Evolutionary conservation across 495 filamentous ascomycete genomes (phyloP).

Genomic region (Annulohypoxylon moriforme): DNA sequence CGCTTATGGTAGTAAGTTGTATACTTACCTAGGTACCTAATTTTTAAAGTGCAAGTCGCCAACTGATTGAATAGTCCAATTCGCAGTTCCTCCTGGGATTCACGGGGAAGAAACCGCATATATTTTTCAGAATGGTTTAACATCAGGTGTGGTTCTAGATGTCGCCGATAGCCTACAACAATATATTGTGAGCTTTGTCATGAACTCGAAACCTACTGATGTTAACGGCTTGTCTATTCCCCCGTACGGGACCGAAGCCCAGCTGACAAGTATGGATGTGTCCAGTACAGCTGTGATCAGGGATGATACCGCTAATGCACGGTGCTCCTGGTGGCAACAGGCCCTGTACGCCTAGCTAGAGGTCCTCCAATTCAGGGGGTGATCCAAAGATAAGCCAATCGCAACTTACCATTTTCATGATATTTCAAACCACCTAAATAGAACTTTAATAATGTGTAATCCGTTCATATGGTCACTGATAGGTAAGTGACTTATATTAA

Average conservation of each 20-base stretch:
- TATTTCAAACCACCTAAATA: too few relatives aligned
- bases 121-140: slow-evolving; percentile 13
- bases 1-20: slow-evolving; percentile 8
- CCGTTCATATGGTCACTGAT: too few relatives aligned
- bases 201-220: slow-evolving; percentile 1
- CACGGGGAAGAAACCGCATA: slow-evolving; percentile 22
- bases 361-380: neutral
- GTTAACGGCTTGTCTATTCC: neutral
- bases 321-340: slow-evolving; percentile 11
- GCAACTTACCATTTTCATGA: too few relatives aligned
- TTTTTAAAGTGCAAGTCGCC: neutral
- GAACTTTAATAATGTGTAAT: too few relatives aligned
- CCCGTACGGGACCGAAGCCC: neutral
- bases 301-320: slow-evolving; percentile 5
- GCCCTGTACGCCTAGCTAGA: neutral
- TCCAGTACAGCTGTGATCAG: neutral
- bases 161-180: slow-evolving; percentile 22
- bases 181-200: slow-evolving; percentile 19
- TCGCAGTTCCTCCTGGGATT: slow-evolving; percentile 15
- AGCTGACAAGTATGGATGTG: neutral
- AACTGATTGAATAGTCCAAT: neutral
- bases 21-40: neutral
- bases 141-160: neutral
- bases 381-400: too few relatives aligned
- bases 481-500: too few relatives aligned